Percentiles rank a stretch among this genome's conserved stretches.
Conservation (phyloP, 2,329 filamentous ascomycete genomes). For the Microdochium nivale region DNA sequence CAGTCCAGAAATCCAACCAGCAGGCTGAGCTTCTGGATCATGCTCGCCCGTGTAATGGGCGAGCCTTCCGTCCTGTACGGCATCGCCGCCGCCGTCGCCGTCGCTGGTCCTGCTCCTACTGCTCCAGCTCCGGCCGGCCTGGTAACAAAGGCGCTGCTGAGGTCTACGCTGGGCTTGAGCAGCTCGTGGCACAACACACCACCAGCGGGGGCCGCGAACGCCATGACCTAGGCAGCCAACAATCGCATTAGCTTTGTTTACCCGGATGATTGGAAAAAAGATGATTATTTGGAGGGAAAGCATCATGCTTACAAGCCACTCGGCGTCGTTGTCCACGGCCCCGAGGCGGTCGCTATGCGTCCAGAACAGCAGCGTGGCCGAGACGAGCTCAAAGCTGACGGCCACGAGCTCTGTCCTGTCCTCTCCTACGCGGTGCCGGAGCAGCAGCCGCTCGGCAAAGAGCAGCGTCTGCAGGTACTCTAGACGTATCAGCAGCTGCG, state of each 20-base stretch:
- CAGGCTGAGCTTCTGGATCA: slow-evolving; percentile 42
- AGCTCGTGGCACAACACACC: slow-evolving; percentile 43
- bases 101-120: too few species aligned
- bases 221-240: slow-evolving; percentile 29
- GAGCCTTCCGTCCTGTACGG: slow-evolving; percentile 16
- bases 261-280: too few species aligned
- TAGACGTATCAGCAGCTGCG: slow-evolving; percentile 36
- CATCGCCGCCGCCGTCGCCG: background rate
- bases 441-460: slow-evolving; percentile 46
- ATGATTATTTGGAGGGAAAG: background rate
- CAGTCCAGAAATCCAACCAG: slow-evolving; percentile 42
- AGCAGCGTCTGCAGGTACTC: slow-evolving; percentile 49
- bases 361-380: slow-evolving; percentile 36
- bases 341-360: slow-evolving; percentile 37
- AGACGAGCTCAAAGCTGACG: slow-evolving; percentile 38
- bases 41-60: slow-evolving; percentile 34
- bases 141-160: background rate
- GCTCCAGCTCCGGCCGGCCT: background rate
- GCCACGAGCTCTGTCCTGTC: slow-evolving; percentile 30
- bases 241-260: slow-evolving; percentile 2
- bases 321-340: slow-evolving; percentile 31
- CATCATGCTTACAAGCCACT: slow-evolving; percentile 37
- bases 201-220: slow-evolving; percentile 37
- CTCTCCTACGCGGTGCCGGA: slow-evolving; percentile 28
- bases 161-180: slow-evolving; percentile 25